Evolutionary conservation across 2,329 filamentous ascomycete genomes (phyloP).

Genomic region (Truncatella angustata): DNA sequence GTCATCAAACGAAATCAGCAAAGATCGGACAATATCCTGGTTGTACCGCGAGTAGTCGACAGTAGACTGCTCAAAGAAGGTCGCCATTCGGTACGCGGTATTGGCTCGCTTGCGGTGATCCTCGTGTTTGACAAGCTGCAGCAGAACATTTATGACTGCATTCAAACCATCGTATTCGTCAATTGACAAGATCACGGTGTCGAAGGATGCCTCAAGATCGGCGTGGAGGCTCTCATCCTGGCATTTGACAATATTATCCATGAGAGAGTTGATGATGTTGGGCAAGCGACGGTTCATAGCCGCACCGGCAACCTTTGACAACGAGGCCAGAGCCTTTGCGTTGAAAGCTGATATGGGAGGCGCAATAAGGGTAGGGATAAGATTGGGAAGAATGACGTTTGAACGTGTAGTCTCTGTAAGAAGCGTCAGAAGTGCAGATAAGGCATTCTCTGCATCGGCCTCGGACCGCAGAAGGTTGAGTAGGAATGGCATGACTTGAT

Average conservation of each 20-base stretch:
- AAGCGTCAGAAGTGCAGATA: conserved; percentile 88
- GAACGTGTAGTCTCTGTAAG: conserved; percentile 91
- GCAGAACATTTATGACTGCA: conserved; percentile 89
- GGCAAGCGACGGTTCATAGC: conserved; percentile 90
- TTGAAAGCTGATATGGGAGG: conserved; percentile 94
- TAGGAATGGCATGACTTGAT: conserved; percentile 91
- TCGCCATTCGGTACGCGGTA: conserved; percentile 76
- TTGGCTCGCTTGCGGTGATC: conserved; percentile 81
- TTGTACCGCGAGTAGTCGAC: conserved; percentile 96
- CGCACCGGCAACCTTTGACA: conserved; percentile 85
- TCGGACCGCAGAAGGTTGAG: conserved; percentile 86
- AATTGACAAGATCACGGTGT: conserved; percentile 86
- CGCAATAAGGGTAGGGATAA: conserved; percentile 88
- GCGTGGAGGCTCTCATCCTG: conserved; percentile 69
- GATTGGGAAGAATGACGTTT: conserved; percentile 93
- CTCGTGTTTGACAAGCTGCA: conserved; percentile 85
- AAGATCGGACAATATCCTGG: conserved; percentile 85
- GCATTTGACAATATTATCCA: conserved; percentile 84
- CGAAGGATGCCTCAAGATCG: conserved; percentile 79
- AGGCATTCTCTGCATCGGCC: conserved; percentile 83
- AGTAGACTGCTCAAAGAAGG: conserved; percentile 77
- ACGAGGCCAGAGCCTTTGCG: conserved; percentile 85
- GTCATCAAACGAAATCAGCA: conserved; percentile 92
- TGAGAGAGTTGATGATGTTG: conserved; percentile 85
- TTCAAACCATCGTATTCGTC: conserved; percentile 97